Base-by-base conservation (phyloP, 1,139 yeast species). In the Meyerozyma carpophila region DNA sequence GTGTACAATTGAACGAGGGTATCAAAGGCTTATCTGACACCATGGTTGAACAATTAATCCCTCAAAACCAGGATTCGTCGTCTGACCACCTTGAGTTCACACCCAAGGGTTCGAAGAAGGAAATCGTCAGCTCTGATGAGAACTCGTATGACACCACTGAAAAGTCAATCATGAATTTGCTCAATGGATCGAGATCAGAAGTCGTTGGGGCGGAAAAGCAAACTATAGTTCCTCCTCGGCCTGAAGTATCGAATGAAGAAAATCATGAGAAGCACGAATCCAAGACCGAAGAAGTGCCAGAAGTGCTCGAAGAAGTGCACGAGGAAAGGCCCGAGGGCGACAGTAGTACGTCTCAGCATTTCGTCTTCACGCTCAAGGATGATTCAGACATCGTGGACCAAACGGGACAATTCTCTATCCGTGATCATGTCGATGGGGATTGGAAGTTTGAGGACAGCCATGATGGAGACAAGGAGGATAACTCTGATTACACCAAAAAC, bases 391-490 rank as follows among this genome's bases (percentile, higher is more conserved):
- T 43, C 5, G 32, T 39, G 6, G 47, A 53, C 21, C 43, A 43
- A 5, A 49, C 62, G 5, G 54, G 59, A 8, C 58, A 54, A 41
- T 58, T 63, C 53, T 62, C 70, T 11, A 58, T 69, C 16, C 51
- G 70, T 39, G 68, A 66, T 49, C 67, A 68, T 39, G 57, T 65
- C 44, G 73, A 68, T 44, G 56, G 63, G 32, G 70, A 63, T 36
- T 70, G 75, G 75, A 68, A 66, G 50, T 58, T 66, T 39, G 74
- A 69, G 47, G 70, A 68, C 29, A 68, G 73, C 42, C 62, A 68
- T 44, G 75, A 70, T 51, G 76, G 75, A 13, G 76, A 70, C 41
- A 57, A 61, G 37, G 76, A 70, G 50, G 76, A 70, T 46, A 70
- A 70, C 48, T 71, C 65, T 42, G 67, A 63, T 14, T 48, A 45